Conservation (phyloP, 2,329 filamentous ascomycete genomes). For the Colletotrichum tropicale region DNA sequence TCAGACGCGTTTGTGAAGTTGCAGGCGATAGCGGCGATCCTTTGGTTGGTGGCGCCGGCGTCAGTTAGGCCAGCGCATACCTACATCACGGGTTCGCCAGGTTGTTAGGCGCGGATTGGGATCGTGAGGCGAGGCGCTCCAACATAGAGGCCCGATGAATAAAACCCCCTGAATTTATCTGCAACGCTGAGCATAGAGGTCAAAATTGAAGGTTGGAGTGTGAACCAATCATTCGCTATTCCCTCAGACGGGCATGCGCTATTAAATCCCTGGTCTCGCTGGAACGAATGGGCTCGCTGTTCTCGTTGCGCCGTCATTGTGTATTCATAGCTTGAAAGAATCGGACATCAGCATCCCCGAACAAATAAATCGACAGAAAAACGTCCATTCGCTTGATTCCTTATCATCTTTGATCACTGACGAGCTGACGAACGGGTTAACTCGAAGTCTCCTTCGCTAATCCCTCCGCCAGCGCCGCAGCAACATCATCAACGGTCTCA, state of each 20-base stretch:
- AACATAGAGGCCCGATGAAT: neutral
- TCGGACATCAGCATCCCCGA: no score
- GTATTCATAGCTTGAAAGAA: no score
- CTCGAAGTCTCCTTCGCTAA: conserved; percentile 38
- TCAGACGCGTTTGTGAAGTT: neutral
- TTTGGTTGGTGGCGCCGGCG: neutral
- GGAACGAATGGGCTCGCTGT: neutral
- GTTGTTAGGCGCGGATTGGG: neutral
- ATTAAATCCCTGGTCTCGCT: neutral
- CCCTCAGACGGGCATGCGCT: neutral
- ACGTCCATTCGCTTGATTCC: rapidly evolving
- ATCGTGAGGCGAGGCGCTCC: neutral
- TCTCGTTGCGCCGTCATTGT: neutral
- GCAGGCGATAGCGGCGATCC: neutral
- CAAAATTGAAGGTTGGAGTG: neutral
- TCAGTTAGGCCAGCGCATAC: neutral
- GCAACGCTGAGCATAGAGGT: neutral
- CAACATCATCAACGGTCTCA: conserved; percentile 61
- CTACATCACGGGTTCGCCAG: neutral
- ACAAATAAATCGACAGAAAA: neutral
- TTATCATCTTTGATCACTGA: rapidly evolving
- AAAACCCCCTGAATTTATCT: rapidly evolving
- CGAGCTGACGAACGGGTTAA: neutral
- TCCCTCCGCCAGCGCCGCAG: conserved; percentile 51
- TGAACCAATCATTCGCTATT: neutral